These are phyloP conservation scores for Pholiota conissans DNA, from an alignment of 768 basidiomycete genomes.

Conservation along the genomic window DNA sequence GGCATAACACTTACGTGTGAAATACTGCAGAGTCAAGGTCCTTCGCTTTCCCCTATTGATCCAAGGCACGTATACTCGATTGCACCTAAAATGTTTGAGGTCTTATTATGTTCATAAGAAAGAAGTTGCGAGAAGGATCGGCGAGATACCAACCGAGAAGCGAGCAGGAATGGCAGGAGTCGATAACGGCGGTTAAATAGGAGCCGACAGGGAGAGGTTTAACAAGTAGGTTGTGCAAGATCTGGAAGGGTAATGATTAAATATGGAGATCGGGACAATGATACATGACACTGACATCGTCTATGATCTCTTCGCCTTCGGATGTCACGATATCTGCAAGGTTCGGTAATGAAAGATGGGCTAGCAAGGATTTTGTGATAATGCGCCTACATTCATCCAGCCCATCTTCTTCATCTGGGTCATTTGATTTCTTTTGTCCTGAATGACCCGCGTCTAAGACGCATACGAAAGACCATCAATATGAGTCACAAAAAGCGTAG, in stretches of 20 bases:
- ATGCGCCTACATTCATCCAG: not conserved
- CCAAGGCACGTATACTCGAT: constrained; percentile 2
- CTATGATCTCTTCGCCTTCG: not conserved
- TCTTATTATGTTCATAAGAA: not conserved
- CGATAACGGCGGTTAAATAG: not conserved
- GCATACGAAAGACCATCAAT: not conserved
- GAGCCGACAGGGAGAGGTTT: not conserved
- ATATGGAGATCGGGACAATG: not conserved
- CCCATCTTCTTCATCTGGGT: constrained; percentile 3
- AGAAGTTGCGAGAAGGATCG: not conserved
- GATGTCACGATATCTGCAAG: not conserved
- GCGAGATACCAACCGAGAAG: not conserved
- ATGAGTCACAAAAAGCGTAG: not conserved
- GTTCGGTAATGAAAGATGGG: not conserved
- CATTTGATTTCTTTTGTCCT: not conserved
- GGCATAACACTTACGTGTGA: not conserved
- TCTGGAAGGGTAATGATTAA: not conserved
- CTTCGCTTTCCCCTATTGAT: not conserved
- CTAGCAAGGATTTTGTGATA: not conserved
- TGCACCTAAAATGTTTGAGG: constrained; percentile 1
- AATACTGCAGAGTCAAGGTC: not conserved
- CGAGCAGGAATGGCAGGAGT: constrained; percentile 2
- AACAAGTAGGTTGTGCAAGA: not conserved
- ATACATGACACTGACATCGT: not conserved
- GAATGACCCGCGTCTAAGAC: not conserved